Evolutionary conservation across 768 basidiomycete genomes (phyloP).

Genomic region (Hygrophoropsis aurantiaca): DNA sequence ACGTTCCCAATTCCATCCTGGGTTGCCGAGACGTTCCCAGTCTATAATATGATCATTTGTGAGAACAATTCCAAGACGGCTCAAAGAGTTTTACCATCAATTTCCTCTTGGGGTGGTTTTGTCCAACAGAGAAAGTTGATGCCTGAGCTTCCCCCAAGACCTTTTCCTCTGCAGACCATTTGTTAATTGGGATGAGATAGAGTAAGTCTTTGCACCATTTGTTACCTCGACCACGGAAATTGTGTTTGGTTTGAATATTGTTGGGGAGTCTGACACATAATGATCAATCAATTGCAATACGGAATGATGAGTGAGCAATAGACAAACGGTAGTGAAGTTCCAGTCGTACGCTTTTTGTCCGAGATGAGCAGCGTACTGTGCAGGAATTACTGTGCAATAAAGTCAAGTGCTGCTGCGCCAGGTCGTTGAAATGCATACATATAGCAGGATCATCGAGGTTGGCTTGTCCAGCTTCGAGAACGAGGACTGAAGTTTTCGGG

Average conservation of each 20-base stretch:
- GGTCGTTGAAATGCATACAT: conserved; percentile 9
- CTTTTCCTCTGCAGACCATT: conserved; percentile 18
- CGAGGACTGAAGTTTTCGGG: conserved; percentile 34
- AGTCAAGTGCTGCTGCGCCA: neutral
- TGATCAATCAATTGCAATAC: too few relatives aligned
- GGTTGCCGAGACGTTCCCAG: conserved; percentile 51
- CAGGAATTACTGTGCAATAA: conserved; percentile 20
- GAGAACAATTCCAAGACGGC: neutral
- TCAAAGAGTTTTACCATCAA: conserved; percentile 22
- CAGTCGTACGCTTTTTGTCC: conserved; percentile 25
- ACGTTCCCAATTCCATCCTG: conserved; percentile 54
- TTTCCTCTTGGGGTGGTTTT: conserved; percentile 26
- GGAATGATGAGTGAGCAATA: neutral
- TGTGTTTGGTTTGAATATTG: conserved; percentile 8
- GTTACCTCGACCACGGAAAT: conserved; percentile 5
- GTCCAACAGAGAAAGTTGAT: conserved; percentile 42
- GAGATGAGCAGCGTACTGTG: conserved; percentile 27
- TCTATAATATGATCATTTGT: conserved; percentile 3
- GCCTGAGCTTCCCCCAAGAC: conserved; percentile 41
- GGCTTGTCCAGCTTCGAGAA: conserved; percentile 38
- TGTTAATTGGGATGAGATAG: neutral
- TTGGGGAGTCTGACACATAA: conserved; percentile 6
- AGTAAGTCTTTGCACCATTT: neutral
- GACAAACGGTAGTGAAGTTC: conserved; percentile 14
- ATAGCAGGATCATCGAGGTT: conserved; percentile 36